Evolutionary conservation across 148 eudicot species (phyloP).

Genomic region (Persicaria maculosa): DNA sequence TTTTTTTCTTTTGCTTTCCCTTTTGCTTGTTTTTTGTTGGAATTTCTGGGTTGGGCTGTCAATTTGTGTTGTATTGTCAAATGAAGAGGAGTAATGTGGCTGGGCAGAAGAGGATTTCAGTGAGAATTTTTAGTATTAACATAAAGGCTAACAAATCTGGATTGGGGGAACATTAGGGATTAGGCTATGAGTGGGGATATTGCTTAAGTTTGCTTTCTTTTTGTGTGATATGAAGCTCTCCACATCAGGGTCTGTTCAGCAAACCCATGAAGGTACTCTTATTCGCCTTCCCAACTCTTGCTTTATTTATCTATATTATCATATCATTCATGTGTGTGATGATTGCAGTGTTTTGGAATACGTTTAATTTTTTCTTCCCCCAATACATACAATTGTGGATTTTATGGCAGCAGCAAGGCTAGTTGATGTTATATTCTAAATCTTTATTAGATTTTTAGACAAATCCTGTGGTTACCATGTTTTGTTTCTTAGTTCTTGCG

Average conservation of each 20-base stretch:
- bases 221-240: conserved; percentile 45
- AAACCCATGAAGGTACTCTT: conserved; percentile 33
- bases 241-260: conserved; percentile 36
- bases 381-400: neutral
- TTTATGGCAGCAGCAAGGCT: neutral
- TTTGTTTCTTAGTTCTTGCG: neutral
- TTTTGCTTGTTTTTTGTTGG: neutral
- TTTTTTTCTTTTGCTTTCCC: neutral
- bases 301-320: no score
- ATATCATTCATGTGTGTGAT: no score
- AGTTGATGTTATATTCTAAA: neutral
- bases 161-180: conserved; percentile 21
- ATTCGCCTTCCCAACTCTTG: no score
- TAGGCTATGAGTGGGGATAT: conserved; percentile 25
- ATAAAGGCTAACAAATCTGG: conserved; percentile 20
- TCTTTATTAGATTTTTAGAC: neutral
- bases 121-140: conserved; percentile 14
- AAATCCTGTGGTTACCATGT: neutral
- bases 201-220: conserved; percentile 25
- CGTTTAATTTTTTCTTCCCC: neutral
- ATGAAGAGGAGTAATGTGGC: conserved; percentile 33
- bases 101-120: conserved; percentile 15
- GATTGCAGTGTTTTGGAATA: no score
- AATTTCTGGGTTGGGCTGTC: neutral
- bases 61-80: conserved; percentile 6